phyloP scores from a whole-genome alignment of 2,329 filamentous ascomycete genomes.

The Emmonsia crescens region DNA sequence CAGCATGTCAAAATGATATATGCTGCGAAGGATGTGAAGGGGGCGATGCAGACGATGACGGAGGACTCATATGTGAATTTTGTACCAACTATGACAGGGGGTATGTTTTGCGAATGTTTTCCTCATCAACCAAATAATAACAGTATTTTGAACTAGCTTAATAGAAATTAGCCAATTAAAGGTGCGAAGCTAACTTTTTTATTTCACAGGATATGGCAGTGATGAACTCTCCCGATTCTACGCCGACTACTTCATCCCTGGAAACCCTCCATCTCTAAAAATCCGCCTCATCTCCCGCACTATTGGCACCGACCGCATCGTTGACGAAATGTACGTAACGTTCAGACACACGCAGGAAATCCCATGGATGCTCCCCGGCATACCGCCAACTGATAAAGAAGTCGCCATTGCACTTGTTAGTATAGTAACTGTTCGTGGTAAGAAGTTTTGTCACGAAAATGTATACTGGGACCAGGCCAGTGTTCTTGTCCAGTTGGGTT shows the following conservation, averaged over 20 bases:
- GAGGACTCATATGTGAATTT: constrained; percentile 19
- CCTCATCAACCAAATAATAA: constrained; percentile 10
- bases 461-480: constrained; percentile 54
- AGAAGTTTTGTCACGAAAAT: constrained; percentile 43
- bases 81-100: constrained; percentile 27
- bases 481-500: constrained; percentile 48
- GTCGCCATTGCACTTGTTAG: constrained; percentile 49
- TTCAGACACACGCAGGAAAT: constrained; percentile 48
- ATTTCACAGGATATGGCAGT: constrained; percentile 27
- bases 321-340: constrained; percentile 48
- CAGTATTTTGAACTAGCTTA: background rate
- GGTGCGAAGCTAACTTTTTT: background rate
- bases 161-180: background rate
- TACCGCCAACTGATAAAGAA: constrained; percentile 45
- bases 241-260: constrained; percentile 44
- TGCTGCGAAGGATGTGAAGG: constrained; percentile 21
- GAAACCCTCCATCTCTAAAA: constrained; percentile 40
- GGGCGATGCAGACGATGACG: constrained; percentile 22
- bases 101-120: constrained; percentile 18
- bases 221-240: constrained; percentile 43
- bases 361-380: constrained; percentile 49
- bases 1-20: constrained; percentile 17
- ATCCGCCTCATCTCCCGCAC: constrained; percentile 49
- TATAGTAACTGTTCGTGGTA: constrained; percentile 44
- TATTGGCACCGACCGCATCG: constrained; percentile 47